Percentiles rank a stretch among this genome's conserved stretches.
Conservation (phyloP, 2,329 filamentous ascomycete genomes). For the Aspergillus sp. region DNA sequence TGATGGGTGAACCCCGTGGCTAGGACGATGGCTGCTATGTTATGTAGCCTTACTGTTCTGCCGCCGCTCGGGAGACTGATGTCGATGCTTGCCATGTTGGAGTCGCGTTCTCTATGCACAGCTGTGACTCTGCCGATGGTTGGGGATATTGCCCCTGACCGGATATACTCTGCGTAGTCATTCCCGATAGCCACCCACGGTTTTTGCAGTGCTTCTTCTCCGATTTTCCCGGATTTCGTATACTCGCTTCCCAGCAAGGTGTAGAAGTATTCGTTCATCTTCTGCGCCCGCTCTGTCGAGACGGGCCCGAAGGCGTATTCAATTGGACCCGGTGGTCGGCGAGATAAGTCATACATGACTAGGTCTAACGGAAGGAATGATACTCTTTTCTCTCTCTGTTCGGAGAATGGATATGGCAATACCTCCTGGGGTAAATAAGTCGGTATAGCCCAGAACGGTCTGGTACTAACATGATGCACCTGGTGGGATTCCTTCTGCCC, state of each 20-base stretch:
- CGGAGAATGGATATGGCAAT: too few species aligned
- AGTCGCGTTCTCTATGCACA: conserved; percentile 4
- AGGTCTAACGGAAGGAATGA: conserved; percentile 67
- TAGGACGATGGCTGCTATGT: conserved; percentile 60
- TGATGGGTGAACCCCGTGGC: conserved; percentile 67
- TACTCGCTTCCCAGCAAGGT: conserved; percentile 41
- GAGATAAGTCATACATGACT: conserved; percentile 59
- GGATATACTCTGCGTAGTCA: conserved; percentile 65
- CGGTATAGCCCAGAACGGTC: conserved; percentile 65
- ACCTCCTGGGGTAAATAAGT: conserved; percentile 32
- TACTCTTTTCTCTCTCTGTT: conserved; percentile 33
- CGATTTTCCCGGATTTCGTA: conserved; percentile 24
- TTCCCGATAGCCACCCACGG: conserved; percentile 63
- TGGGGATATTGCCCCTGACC: conserved; percentile 52
- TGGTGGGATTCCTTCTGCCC: conserved; percentile 16
- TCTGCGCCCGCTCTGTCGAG: conserved; percentile 47
- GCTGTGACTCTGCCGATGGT: conserved; percentile 35
- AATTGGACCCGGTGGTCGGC: conserved; percentile 51
- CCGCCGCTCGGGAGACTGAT: conserved; percentile 31
- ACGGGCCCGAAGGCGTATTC: conserved; percentile 59
- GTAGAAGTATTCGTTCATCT: conserved; percentile 44
- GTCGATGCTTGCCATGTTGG: conserved; percentile 21
- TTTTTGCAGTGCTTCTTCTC: conserved; percentile 43
- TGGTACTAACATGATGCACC: conserved; percentile 61
- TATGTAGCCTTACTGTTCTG: conserved; percentile 39